Base-by-base conservation (phyloP, 1,284 basidiomycete genomes). In the Cutaneotrichosporon mucoides region DNA sequence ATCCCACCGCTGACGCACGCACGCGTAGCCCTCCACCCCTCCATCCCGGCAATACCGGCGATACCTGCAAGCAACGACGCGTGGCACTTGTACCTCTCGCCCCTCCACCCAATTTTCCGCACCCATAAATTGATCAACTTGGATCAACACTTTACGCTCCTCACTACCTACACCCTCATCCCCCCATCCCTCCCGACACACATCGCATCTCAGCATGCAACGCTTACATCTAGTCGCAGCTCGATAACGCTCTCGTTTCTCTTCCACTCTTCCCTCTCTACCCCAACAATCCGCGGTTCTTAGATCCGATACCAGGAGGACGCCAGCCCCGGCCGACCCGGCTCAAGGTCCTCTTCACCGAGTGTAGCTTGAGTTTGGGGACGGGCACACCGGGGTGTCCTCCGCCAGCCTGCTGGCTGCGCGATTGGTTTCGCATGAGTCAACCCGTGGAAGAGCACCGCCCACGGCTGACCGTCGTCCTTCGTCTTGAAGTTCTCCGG, bases 391-490 rank as follows among this genome's bases (percentile, higher is more conserved):
- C 37, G n/a, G 50, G 62, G 55, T 60, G 69, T 69, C 67, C 70
- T 75, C 71, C 73, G 71, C 73, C 73, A 75, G 71, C 73, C 66
- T 67, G 68, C 59, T 69, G 66, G 73, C 69, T 73, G 70, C 59
- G 73, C 69, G 70, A 76, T 76, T 77, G 73, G 75, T 76, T 70
- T 67, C 65, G 73, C 68, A 74, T 76, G 75, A 77, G 75, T 77
- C 75, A 77, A 73, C 75, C 75, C 75, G 75, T 73, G 75, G 75
- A 73, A 77, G 62, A 76, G 63, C 63, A 50, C 61, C 42, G 56
- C 53, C 56, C 52, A 35, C 41, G 40, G 33, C 50, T 50, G 37
- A 15, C 43, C 6, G 48, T 52, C 38, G 49, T 36, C 33, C 59
- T 59, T 24, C 62, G 64, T 65, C 55, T 56, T 65, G 59, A 40